Conservation (phyloP, 2,329 filamentous ascomycete species). For the Emmonsiellopsis sp. region DNA sequence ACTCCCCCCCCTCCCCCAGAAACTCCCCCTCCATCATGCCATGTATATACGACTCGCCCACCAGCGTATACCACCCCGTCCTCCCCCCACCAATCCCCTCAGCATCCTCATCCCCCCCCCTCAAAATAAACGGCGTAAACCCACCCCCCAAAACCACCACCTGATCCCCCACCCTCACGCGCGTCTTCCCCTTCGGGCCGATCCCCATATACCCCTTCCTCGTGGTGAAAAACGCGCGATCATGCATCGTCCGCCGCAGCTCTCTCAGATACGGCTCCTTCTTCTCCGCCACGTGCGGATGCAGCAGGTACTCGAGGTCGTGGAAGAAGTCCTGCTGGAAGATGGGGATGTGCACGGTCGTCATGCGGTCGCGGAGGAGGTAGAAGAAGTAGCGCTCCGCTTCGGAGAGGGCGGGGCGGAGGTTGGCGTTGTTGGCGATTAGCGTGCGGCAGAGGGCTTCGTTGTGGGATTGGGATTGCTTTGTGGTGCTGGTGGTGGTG, state of each 20-base stretch:
- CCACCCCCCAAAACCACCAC: constrained; percentile 1
- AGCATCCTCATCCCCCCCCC: background rate
- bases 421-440: constrained; percentile 3
- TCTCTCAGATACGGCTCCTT: constrained; percentile 1
- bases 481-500: background rate
- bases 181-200: constrained; percentile 1
- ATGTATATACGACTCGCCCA: constrained; percentile 5
- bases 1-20: background rate
- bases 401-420: background rate
- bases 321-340: constrained; percentile 3
- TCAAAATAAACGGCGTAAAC: constrained; percentile 3
- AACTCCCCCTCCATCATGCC: constrained; percentile 5
- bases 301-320: background rate
- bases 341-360: background rate
- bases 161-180: background rate
- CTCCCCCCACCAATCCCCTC: background rate
- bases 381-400: constrained; percentile 3
- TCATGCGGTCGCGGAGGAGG: constrained; percentile 5
- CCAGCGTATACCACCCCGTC: background rate
- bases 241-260: constrained; percentile 1
- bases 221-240: constrained; percentile 3
- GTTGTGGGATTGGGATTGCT: background rate
- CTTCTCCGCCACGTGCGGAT: background rate
- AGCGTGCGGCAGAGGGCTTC: constrained; percentile 4
- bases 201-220: constrained; percentile 2